A percentile compares a stretch with the other conserved stretches of the same genome.
phyloP scores from a whole-genome alignment of 2,329 filamentous ascomycete genomes.

The Ophiostoma ips region DNA sequence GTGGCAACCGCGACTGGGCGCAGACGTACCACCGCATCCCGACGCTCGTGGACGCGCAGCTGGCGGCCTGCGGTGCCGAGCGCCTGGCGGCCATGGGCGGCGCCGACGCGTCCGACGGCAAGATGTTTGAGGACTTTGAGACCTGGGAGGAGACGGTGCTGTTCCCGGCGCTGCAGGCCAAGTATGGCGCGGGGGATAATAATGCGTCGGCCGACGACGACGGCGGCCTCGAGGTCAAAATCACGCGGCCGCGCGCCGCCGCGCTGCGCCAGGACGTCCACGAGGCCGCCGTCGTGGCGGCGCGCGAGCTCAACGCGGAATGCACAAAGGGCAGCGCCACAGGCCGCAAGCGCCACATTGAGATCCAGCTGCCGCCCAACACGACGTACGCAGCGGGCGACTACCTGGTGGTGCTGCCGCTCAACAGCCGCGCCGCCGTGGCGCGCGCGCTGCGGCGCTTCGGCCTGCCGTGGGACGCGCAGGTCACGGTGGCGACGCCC shows the following conservation, averaged over 20 bases:
- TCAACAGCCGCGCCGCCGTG: conserved; percentile 51
- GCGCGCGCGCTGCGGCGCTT: conserved; percentile 50
- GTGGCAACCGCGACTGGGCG: conserved; percentile 37
- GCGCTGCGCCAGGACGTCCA: conserved; percentile 29
- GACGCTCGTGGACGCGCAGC: conserved; percentile 41
- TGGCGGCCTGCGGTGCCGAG: conserved; percentile 34
- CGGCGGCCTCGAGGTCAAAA: conserved; percentile 28
- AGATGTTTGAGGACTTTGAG: conserved; percentile 56
- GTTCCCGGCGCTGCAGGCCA: conserved; percentile 35
- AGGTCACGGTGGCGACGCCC: conserved; percentile 46
- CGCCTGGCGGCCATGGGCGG: conserved; percentile 36
- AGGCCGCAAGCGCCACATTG: conserved; percentile 42
- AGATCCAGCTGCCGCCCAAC: conserved; percentile 50
- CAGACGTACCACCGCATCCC: conserved; percentile 56
- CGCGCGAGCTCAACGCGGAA: conserved; percentile 27
- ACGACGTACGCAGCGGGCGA: conserved; percentile 58
- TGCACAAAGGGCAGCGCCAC: conserved; percentile 16
- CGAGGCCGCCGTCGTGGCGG: conserved; percentile 41
- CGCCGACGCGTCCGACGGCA: conserved; percentile 46
- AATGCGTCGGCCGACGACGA: neutral
- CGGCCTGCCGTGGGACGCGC: conserved; percentile 52
- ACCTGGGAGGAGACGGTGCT: conserved; percentile 47
- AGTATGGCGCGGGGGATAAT: conserved; percentile 18
- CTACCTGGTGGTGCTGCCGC: conserved; percentile 58
- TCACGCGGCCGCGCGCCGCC: conserved; percentile 32